Percentiles rank a stretch among this genome's conserved stretches.
phyloP scores from a whole-genome alignment of 2,329 filamentous ascomycete genomes.

The Nectriaceae sp. region DNA sequence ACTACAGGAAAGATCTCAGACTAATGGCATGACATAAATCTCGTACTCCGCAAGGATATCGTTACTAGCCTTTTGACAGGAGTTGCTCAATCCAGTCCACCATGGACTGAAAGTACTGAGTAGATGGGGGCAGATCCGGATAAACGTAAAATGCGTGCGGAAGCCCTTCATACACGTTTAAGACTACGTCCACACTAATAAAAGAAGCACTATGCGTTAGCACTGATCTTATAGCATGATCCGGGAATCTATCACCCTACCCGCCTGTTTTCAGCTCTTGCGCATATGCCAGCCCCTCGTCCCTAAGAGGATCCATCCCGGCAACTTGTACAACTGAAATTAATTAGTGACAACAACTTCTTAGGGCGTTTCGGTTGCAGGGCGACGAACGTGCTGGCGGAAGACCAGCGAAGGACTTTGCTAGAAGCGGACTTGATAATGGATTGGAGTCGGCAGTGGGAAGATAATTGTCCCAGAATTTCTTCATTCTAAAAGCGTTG shows the following conservation, averaged over 20 bases:
- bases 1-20: too few relatives aligned
- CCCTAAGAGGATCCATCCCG: slow-evolving; percentile 9
- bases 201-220: too few relatives aligned
- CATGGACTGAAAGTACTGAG: slow-evolving; percentile 1
- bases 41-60: too few relatives aligned
- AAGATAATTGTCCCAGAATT: slow-evolving; percentile 10
- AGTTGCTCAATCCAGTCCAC: slow-evolving; percentile 5
- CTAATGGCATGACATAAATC: too few relatives aligned
- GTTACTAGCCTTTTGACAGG: too few relatives aligned
- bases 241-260: background rate
- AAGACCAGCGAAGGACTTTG: slow-evolving; percentile 1
- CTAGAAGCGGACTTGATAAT: slow-evolving; percentile 3
- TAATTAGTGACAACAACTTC: background rate
- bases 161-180: slow-evolving; percentile 6
- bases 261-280: background rate
- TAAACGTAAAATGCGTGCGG: slow-evolving; percentile 10
- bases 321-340: slow-evolving; percentile 6
- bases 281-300: slow-evolving; percentile 11
- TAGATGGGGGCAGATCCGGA: slow-evolving; percentile 2
- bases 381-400: slow-evolving; percentile 6
- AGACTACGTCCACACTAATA: slow-evolving; percentile 1
- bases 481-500: background rate
- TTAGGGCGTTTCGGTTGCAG: background rate
- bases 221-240: background rate
- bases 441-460: slow-evolving; percentile 1